Percentiles rank a stretch among this genome's conserved stretches.
phyloP scores from a whole-genome alignment of 225 moss, liverwort and hornwort species.

The Marchantia polymorpha region DNA sequence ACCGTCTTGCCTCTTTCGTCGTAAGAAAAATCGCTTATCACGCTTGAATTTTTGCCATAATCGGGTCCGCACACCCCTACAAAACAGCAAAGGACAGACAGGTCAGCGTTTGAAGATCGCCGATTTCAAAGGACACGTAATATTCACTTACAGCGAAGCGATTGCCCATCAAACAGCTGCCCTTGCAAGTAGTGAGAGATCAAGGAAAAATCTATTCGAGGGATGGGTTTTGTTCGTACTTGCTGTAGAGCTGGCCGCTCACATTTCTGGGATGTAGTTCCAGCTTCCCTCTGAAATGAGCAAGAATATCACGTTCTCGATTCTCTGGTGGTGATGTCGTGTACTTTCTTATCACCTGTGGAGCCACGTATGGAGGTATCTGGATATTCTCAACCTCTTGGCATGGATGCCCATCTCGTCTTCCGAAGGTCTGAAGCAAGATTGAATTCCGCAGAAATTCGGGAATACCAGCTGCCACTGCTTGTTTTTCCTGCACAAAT shows the following conservation, averaged over 20 bases:
- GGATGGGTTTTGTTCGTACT: conserved; percentile 26
- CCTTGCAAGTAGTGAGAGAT: not conserved
- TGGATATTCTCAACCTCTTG: conserved; percentile 68
- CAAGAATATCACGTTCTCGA: conserved; percentile 62
- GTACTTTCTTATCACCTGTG: conserved; percentile 45
- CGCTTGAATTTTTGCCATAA: conserved; percentile 74
- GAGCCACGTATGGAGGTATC: conserved; percentile 79
- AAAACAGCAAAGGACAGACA: conserved; percentile 14
- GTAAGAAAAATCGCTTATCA: conserved; percentile 62
- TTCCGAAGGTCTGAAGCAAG: conserved; percentile 84
- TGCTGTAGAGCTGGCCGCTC: conserved; percentile 84
- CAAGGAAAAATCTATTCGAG: not conserved
- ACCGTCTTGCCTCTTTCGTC: conserved; percentile 57
- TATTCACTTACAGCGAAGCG: not conserved
- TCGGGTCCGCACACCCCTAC: conserved; percentile 73
- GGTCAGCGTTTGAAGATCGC: not conserved
- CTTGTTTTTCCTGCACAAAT: conserved; percentile 50
- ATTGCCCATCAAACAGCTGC: not conserved
- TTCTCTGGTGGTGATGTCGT: conserved; percentile 43
- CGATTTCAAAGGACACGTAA: not conserved
- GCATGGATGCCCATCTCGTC: conserved; percentile 69
- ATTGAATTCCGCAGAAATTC: conserved; percentile 64
- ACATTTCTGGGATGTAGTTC: conserved; percentile 88
- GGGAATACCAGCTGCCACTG: conserved; percentile 66
- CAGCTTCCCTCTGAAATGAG: conserved; percentile 85